A percentile compares a stretch with the other conserved stretches of the same genome.
These are phyloP conservation scores for Xylaria sp. DNA, from an alignment of 2,329 filamentous ascomycete species.

Conservation along the genomic window DNA sequence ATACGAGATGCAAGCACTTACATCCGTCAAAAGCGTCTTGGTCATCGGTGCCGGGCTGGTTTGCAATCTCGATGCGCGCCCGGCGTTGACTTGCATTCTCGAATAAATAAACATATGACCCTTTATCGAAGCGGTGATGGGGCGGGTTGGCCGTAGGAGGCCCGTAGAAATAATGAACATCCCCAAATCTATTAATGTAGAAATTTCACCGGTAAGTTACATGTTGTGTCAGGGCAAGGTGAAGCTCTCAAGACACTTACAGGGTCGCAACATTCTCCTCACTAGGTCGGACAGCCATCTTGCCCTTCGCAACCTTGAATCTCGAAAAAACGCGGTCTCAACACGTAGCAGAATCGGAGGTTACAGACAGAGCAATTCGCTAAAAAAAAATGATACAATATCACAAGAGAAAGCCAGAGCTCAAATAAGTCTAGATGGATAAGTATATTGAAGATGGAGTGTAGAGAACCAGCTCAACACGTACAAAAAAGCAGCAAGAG, in stretches of 20 bases:
- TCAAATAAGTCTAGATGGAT: slow-evolving; percentile 4
- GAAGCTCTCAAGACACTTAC: slow-evolving; percentile 40
- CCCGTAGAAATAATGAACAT: slow-evolving; percentile 80
- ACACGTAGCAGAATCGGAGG: neutral
- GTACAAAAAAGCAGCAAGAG: neutral
- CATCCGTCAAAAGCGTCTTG: slow-evolving; percentile 81
- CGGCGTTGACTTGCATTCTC: slow-evolving; percentile 71
- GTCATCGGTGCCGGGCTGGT: slow-evolving; percentile 73
- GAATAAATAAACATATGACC: slow-evolving; percentile 81
- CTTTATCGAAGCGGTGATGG: slow-evolving; percentile 82
- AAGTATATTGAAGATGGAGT: neutral
- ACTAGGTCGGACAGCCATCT: slow-evolving; percentile 52
- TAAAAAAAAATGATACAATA: neutral
- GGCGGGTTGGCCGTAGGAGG: slow-evolving; percentile 69
- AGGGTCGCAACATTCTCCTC: slow-evolving; percentile 56
- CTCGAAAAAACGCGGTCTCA: neutral
- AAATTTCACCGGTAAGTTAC: slow-evolving; percentile 34
- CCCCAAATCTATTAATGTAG: slow-evolving; percentile 65
- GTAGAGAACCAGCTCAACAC: slow-evolving; percentile 28
- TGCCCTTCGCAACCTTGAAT: slow-evolving; percentile 7
- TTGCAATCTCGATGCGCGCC: slow-evolving; percentile 77
- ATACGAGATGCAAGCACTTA: too few species aligned
- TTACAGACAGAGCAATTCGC: neutral
- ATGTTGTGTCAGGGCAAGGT: slow-evolving; percentile 1
- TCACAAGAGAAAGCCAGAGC: slow-evolving; percentile 1